These are phyloP conservation scores for Amanita jacksonii DNA, from an alignment of 768 basidiomycete species.

Conservation along the genomic window DNA sequence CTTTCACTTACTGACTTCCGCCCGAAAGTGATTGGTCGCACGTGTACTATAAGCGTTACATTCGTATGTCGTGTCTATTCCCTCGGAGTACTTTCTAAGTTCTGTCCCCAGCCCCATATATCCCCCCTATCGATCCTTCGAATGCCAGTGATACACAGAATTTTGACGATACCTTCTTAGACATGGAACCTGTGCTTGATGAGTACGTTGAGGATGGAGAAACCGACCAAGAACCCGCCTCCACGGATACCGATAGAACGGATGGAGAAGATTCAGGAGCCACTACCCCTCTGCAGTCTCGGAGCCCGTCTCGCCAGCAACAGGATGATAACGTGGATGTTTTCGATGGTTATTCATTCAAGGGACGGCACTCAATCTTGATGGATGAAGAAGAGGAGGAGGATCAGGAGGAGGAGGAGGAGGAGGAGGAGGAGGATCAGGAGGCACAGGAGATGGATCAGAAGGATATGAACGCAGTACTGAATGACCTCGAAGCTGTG, in stretches of 20 bases:
- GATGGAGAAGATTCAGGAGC: conserved; percentile 66
- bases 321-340: conserved; percentile 58
- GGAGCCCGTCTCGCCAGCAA: conserved; percentile 54
- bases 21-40: conserved; percentile 78
- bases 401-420: conserved; percentile 45
- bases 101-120: conserved; percentile 65
- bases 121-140: conserved; percentile 81
- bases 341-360: conserved; percentile 93
- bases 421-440: conserved; percentile 28
- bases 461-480: conserved; percentile 34
- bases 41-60: conserved; percentile 91
- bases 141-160: conserved; percentile 96
- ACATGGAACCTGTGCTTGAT: conserved; percentile 89
- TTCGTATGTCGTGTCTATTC: conserved; percentile 47
- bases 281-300: conserved; percentile 70
- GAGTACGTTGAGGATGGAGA: conserved; percentile 58
- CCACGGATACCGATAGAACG: conserved; percentile 61
- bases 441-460: conserved; percentile 26
- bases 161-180: conserved; percentile 95
- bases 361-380: conserved; percentile 73
- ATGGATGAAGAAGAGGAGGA: conserved; percentile 67
- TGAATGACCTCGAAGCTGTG: conserved; percentile 22
- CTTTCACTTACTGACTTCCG: conserved; percentile 10
- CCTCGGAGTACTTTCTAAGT: conserved; percentile 1
- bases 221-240: conserved; percentile 59